phyloP scores from a whole-genome alignment of 306 rosid genomes.

The Bauhinia variegata region DNA sequence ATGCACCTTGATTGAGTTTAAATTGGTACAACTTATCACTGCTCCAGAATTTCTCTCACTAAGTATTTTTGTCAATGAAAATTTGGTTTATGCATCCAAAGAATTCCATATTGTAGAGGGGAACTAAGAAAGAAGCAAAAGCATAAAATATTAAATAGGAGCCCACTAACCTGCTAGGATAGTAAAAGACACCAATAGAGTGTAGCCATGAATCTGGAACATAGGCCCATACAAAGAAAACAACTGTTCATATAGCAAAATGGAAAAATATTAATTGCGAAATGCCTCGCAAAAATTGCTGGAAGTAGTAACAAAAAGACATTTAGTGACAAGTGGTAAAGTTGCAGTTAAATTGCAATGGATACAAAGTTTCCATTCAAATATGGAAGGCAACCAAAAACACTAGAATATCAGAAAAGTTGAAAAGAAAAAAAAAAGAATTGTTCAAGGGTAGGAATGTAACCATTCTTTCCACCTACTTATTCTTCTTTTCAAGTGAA shows the following conservation, averaged over 20 bases:
- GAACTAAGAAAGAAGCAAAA: slow-evolving; percentile 15
- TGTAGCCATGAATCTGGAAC: slow-evolving; percentile 90
- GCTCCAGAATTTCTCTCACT: not conserved
- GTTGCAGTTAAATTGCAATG: slow-evolving; percentile 3
- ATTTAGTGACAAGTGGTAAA: not conserved
- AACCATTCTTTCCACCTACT: not conserved
- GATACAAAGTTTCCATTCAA: slow-evolving; percentile 9
- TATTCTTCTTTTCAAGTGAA: not conserved
- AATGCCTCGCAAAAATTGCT: not conserved
- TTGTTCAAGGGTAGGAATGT: slow-evolving; percentile 8
- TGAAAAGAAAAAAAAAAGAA: no score
- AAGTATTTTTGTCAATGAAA: slow-evolving; percentile 1
- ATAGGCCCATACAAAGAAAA: slow-evolving; percentile 92
- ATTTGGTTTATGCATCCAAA: not conserved
- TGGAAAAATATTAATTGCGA: slow-evolving; percentile 1
- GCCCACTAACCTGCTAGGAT: slow-evolving; percentile 77
- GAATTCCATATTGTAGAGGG: not conserved
- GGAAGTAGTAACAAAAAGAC: not conserved
- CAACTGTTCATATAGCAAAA: slow-evolving; percentile 51
- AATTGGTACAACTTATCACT: slow-evolving; percentile 2
- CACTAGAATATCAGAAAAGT: slow-evolving; percentile 8
- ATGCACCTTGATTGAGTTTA: slow-evolving; percentile 27
- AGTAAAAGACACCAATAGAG: slow-evolving; percentile 76
- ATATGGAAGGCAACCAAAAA: not conserved
- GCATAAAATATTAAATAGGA: slow-evolving; percentile 19